phyloP scores from a whole-genome alignment of 2,329 filamentous ascomycete genomes.

The Neofusicoccum cordaticola region DNA sequence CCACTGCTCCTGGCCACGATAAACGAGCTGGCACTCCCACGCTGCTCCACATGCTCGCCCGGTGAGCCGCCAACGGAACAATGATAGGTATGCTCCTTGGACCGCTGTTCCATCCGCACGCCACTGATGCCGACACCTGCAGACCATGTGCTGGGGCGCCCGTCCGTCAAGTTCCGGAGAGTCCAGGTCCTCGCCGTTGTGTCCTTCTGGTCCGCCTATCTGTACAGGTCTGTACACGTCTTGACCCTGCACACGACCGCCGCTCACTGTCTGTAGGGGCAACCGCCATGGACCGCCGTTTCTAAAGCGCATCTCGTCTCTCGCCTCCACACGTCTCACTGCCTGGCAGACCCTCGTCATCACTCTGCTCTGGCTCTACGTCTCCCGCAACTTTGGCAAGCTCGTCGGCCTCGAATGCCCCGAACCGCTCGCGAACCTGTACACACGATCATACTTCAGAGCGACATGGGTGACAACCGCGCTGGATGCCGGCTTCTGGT shows the following conservation, averaged over 20 bases:
- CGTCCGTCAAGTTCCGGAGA: constrained; percentile 86
- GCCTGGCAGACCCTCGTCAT: constrained; percentile 86
- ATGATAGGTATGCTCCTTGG: constrained; percentile 29
- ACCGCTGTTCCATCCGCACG: not conserved
- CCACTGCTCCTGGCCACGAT: not conserved
- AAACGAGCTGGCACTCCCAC: not conserved
- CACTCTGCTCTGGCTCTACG: constrained; percentile 87
- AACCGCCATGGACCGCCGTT: constrained; percentile 84
- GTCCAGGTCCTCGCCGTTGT: constrained; percentile 90
- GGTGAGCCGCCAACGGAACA: not conserved
- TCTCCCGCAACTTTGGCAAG: constrained; percentile 89
- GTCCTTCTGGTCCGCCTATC: constrained; percentile 84
- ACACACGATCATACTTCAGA: constrained; percentile 87
- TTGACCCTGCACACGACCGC: not conserved
- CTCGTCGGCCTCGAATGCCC: constrained; percentile 87
- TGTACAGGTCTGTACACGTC: constrained; percentile 60
- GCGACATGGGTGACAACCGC: constrained; percentile 97
- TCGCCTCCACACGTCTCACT: constrained; percentile 70
- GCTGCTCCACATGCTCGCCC: not conserved
- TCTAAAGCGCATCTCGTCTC: constrained; percentile 66
- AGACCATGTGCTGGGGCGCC: constrained; percentile 90
- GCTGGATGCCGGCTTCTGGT: constrained; percentile 96
- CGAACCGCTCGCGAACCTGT: constrained; percentile 91
- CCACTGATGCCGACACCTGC: constrained; percentile 13
- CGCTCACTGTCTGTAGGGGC: constrained; percentile 57